Evolutionary conservation across 179 eudicot genomes (phyloP).

Genomic region (Actinidia arguta): DNA sequence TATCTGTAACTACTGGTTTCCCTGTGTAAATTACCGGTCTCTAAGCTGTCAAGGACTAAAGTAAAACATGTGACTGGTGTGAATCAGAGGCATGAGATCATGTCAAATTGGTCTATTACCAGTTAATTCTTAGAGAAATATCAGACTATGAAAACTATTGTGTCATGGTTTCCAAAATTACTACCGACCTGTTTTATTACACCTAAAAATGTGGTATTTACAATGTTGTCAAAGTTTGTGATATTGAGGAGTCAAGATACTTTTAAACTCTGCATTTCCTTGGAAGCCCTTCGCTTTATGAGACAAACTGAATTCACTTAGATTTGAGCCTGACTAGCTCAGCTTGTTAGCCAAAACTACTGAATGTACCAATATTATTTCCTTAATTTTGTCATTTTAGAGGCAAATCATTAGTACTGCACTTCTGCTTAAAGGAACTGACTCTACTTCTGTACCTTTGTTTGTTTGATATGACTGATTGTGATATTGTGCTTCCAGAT

Average conservation of each 20-base stretch:
- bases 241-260: neutral
- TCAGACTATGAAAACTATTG: neutral
- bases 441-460: neutral
- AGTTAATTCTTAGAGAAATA: neutral
- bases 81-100: neutral
- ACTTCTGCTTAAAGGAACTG: neutral
- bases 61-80: neutral
- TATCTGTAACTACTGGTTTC: neutral
- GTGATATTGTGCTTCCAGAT: slow-evolving; percentile 56
- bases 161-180: neutral
- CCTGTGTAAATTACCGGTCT: neutral
- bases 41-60: neutral
- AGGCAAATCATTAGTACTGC: slow-evolving; percentile 7
- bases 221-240: slow-evolving; percentile 1
- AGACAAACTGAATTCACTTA: neutral
- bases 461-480: neutral
- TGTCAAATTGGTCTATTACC: neutral
- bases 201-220: neutral
- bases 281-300: neutral
- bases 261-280: neutral
- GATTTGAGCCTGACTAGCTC: neutral
- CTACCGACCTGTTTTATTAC: neutral
- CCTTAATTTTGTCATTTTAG: slow-evolving; percentile 4
- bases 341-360: slow-evolving; percentile 1
- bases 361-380: too few relatives aligned